A percentile compares a stretch with the other conserved stretches of the same genome.
phyloP scores from a whole-genome alignment of 495 filamentous ascomycete species.

The Jackrogersella minutella region DNA sequence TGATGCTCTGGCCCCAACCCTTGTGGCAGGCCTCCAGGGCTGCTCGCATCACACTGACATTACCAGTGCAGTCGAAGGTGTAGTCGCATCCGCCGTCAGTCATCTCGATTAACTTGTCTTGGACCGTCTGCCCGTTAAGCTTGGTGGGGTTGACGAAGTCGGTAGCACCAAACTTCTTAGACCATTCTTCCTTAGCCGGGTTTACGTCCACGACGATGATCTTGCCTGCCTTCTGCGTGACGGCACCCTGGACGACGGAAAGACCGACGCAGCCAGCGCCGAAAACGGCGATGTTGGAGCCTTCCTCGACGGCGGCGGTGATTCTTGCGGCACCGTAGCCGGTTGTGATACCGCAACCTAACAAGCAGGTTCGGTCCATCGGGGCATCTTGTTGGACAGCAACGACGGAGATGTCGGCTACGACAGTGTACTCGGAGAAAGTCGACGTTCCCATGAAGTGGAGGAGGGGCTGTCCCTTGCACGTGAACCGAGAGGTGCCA shows the following conservation, averaged over 20 bases:
- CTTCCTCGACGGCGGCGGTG: conserved; percentile 89
- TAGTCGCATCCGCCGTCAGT: conserved; percentile 99
- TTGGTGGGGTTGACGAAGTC: conserved; percentile 95
- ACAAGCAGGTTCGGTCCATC: conserved; percentile 93
- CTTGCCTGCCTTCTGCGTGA: conserved; percentile 82
- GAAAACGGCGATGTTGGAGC: conserved; percentile 91
- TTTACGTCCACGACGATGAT: conserved; percentile 98
- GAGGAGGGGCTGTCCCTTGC: conserved; percentile 90
- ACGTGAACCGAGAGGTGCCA: conserved; percentile 93
- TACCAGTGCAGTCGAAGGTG: conserved; percentile 98
- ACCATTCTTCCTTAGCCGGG: conserved; percentile 89
- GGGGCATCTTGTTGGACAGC: conserved; percentile 89
- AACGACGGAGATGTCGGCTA: conserved; percentile 97
- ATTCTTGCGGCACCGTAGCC: conserved; percentile 96
- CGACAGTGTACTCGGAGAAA: conserved; percentile 98
- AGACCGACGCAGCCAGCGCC: conserved; percentile 96
- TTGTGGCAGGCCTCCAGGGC: conserved; percentile 99
- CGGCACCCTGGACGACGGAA: conserved; percentile 92
- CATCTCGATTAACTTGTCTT: conserved; percentile 93
- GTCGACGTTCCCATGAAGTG: conserved; percentile 99
- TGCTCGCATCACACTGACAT: conserved; percentile 93
- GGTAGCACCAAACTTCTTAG: conserved; percentile 92
- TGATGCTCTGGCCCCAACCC: conserved; percentile 97
- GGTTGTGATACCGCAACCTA: conserved; percentile 98
- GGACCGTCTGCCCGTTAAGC: conserved; percentile 77